Conservation (phyloP, 148 eudicot genomes). For the Heliosperma pusillum region DNA sequence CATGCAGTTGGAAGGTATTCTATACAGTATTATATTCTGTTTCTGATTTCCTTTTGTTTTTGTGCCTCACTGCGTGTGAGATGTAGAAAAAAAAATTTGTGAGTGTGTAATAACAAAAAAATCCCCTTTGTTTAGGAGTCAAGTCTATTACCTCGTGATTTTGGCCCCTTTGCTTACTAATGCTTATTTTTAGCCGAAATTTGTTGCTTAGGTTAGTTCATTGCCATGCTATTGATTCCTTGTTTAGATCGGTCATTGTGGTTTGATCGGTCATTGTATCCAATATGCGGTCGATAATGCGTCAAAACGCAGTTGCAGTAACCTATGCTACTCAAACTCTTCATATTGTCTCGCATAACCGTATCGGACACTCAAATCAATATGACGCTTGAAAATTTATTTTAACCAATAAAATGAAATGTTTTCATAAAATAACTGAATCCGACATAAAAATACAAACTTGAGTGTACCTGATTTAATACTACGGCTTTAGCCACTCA, state of each 20-base stretch:
- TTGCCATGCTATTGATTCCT: neutral
- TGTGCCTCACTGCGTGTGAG: too few species aligned
- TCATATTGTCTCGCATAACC: too few species aligned
- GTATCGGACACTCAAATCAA: too few species aligned
- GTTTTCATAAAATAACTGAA: too few species aligned
- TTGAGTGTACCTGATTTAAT: neutral
- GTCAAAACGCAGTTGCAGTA: too few species aligned
- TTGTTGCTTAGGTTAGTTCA: neutral
- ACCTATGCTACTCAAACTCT: too few species aligned
- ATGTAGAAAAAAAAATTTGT: too few species aligned
- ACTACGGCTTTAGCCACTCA: neutral
- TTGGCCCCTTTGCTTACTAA: neutral
- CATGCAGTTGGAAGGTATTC: constrained; percentile 77
- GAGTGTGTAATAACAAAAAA: too few species aligned
- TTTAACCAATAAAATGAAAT: neutral
- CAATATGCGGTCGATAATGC: too few species aligned
- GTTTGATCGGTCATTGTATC: too few species aligned
- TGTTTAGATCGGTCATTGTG: neutral
- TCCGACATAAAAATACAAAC: neutral
- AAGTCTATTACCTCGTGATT: neutral
- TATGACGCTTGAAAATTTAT: too few species aligned
- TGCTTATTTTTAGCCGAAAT: neutral
- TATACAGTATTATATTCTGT: neutral
- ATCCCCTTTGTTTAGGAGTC: neutral
- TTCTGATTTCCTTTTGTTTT: too few species aligned